Evolutionary conservation across 768 basidiomycete species (phyloP), one percentile per base, ranked within the genome.

Genomic region (Lactarius pseudohatsudake): DNA sequence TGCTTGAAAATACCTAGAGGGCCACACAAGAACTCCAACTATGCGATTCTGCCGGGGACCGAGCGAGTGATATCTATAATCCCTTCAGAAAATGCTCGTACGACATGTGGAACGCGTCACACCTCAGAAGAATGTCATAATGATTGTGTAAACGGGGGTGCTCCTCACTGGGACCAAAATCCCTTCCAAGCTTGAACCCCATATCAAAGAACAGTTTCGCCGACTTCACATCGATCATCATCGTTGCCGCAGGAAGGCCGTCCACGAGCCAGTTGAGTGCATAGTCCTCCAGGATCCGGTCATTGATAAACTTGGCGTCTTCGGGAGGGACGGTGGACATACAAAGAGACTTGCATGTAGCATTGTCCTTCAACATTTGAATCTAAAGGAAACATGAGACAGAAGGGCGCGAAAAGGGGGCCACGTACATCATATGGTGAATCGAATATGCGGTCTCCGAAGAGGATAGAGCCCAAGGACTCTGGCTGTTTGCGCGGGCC

Each of bases 221-320:
- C 3, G 86, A 92, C 71, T 89, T 84, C 55, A 79, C 72, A 74
- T 97, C 94, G 43, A 81, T 78, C 77, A 93, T 96, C 90, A 94
- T 91, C 78, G 97, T 94, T 18, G 93, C 92, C 8, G 91, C 92
- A 3, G 96, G 96, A 38, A 98, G 82, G 15, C 96, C 96, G 72
- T 98, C 96, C 47, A 98, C 81, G 36, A 98, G 87, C 90, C 95
- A 96, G 72, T 97, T 97, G 62, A 97, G 79, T 2, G 92, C 91
- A 73, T 98, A 97, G 73, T 94, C 91, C 75, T 97, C 95, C 53
- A 84, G 82, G 74, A 97, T 94, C 60, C 94, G 89, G 64, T 92
- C 87, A 70, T 96, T 96, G 73, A 98, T 89, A 76, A 97, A 97
- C 72, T 85, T 88, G 15, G 91, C 90, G 66, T 96, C 89, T 67